Base-by-base conservation (phyloP, 352 stramenopile genomes). In the Phytophthora brassicae region DNA sequence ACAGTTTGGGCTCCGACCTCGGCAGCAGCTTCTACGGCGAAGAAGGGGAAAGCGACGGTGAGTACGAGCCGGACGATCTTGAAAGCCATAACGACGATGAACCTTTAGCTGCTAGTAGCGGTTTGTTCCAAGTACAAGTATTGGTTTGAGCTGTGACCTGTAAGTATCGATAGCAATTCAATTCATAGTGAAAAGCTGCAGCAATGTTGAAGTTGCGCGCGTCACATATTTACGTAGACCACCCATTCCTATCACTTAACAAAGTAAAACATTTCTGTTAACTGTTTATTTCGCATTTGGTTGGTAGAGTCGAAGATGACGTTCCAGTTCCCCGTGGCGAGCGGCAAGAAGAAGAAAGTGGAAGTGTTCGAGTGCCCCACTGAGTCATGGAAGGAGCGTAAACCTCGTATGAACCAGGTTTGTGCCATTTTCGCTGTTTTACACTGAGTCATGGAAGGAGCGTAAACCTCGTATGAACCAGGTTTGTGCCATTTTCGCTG, bases 301-400 rank as follows among this genome's bases (percentile, higher is more conserved):
- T 60, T 71, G 50, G 64, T 17, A 33, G 31, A 36, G 39, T 29
- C 17, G 33, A 44, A 31, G 48, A 78, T 79, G 75, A 55, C 74
- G 74, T 83, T 86, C 55, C 75, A 84, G 64, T 92, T 92, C 60
- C 83, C 83, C 31, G 82, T 92, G 47, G 75, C 83, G 23, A 87
- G 69, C 45, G 78, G 79, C 66, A 84, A 90, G 68, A 89, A 89
- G 77, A 90, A 88, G 68, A 46, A 65, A 48, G 81, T 94, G 54
- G 66, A 92, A 45, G 81, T 92, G 24, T 92, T 92, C 38, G 75
- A 85, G 62, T 92, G 85, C 55, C 84, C 84, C 13, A 62, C 77
- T 9, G 81, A 90, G 70, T 73, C 81, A 28, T 92, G 84, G 84
- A 92, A 92, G 51, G 56, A 72, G 64, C 67, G 69, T 22, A 77